Base-by-base conservation (phyloP, 1,284 basidiomycete genomes). In the Cyathus pygmaeus region DNA sequence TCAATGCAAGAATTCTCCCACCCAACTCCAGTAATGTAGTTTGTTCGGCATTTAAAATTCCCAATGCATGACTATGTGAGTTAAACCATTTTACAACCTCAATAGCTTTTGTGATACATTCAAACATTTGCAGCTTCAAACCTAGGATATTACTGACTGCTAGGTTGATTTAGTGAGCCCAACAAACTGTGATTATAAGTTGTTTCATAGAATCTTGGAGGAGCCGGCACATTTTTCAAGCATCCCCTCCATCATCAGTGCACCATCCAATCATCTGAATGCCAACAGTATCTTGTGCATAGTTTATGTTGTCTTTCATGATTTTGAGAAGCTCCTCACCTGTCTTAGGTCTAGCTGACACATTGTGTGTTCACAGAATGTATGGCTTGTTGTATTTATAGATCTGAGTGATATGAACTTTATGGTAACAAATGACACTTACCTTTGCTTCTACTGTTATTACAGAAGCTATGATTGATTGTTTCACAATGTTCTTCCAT, bases 151-250 rank as follows among this genome's bases (percentile, higher is more conserved):
- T 74, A 3, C 72, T 73, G 23, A 76, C 66, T 29, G 79, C 61
- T 3, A 80, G 69, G 56, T 74, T 73, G 17, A 75, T 62, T 59
- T 79, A 75, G 59, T 79, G 79, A 1, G 69, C 72, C 72, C 72
- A 80, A 53, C 79, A 81, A 33, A 75, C 68, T 15, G 75, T 47
- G 0, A 68, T 56, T 42, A 77, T 64, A 3, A 79, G 53, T 57
- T 65, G 68, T 0, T 70, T 70, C 31, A 59, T 62, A 31, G 62
- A 30, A 42, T 46, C 56, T 5, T 24, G 36, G 3, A 78, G 58
- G 6, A 74, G 49, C 1, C 66, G 44, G 1, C 75, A 66, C 68
- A 71, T 71, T 59, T 75, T 75, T 13, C 59, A 57, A 31, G 70
- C 68, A 44, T 80, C 76, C 6, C 73, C 70, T 24, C 74, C 70